Percentiles rank a stretch among this genome's conserved stretches.
These are phyloP conservation scores for Eremothecium sinecaudum DNA, from an alignment of 1,139 yeast genomes.

Conservation along the genomic window DNA sequence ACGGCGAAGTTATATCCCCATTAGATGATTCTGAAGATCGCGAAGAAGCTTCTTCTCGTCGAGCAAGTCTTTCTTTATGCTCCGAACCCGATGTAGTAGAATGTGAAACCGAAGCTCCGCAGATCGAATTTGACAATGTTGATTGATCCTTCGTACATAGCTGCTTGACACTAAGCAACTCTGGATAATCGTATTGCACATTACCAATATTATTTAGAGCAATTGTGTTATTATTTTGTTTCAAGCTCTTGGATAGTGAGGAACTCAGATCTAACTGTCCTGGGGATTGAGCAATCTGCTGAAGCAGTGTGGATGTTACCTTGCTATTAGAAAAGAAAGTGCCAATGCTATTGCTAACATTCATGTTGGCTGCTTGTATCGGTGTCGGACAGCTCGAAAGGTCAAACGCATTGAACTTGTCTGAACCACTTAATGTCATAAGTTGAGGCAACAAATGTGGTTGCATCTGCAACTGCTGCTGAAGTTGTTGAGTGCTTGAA, in stretches of 20 bases:
- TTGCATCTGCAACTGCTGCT: conserved; percentile 25
- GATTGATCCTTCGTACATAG: conserved; percentile 1
- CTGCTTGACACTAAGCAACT: conserved; percentile 24
- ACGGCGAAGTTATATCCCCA: neutral
- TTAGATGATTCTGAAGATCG: too few species aligned
- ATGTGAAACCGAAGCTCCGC: conserved; percentile 16
- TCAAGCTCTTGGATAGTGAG: conserved; percentile 20
- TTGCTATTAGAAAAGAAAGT: conserved; percentile 22
- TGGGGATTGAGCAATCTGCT: conserved; percentile 12
- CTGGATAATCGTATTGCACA: conserved; percentile 30
- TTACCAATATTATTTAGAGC: conserved; percentile 32
- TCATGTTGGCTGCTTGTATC: conserved; percentile 22
- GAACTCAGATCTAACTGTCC: conserved; percentile 19
- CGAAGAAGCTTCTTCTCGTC: too few species aligned
- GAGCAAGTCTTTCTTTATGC: conserved; percentile 24
- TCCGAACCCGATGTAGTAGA: conserved; percentile 18
- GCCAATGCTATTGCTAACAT: conserved; percentile 23
- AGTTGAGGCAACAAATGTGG: conserved; percentile 17
- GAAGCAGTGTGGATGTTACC: conserved; percentile 13
- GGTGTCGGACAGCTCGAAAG: conserved; percentile 20
- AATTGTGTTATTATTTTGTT: conserved; percentile 19
- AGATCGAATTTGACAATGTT: conserved; percentile 4
- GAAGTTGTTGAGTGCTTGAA: conserved; percentile 11
- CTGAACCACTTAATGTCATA: conserved; percentile 18
- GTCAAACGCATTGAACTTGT: conserved; percentile 22